Percentiles rank a stretch among this genome's conserved stretches.
Conservation (phyloP, 2,329 filamentous ascomycete genomes). For the Emergomyces orientalis region DNA sequence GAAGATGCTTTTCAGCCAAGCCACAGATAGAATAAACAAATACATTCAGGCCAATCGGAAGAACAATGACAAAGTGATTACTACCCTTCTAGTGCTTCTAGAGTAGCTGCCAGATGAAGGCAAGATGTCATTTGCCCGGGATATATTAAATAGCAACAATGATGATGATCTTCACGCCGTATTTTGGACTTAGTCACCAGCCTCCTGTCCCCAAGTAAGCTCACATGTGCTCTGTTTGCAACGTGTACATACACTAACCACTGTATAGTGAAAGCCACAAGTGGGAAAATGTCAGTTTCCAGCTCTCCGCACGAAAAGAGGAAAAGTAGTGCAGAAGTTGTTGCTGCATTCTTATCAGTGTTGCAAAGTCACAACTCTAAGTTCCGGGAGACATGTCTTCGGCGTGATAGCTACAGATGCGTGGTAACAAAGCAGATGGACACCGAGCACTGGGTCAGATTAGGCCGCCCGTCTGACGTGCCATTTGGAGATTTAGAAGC, state of each 20-base stretch:
- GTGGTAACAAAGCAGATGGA: slow-evolving; percentile 1
- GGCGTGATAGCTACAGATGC: background rate
- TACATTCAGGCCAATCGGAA: background rate
- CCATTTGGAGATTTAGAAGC: background rate
- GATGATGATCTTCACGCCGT: background rate
- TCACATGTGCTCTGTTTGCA: background rate
- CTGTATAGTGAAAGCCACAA: background rate
- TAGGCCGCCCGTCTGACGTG: background rate
- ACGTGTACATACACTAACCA: background rate
- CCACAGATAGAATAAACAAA: background rate
- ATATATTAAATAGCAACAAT: slow-evolving; percentile 3
- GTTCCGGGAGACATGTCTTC: background rate
- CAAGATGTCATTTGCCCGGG: background rate
- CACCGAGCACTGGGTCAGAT: background rate
- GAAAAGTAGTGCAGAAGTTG: background rate
- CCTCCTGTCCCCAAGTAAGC: background rate
- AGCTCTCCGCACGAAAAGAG: background rate
- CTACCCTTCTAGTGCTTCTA: slow-evolving; percentile 2
- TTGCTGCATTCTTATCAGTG: background rate
- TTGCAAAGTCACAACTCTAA: background rate
- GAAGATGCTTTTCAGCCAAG: background rate
- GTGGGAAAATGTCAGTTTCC: background rate
- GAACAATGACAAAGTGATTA: background rate
- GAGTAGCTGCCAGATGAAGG: slow-evolving; percentile 3
- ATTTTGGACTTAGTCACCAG: slow-evolving; percentile 2